These are phyloP conservation scores for Talinum fruticosum DNA, from an alignment of 148 eudicot species.

Conservation along the genomic window DNA sequence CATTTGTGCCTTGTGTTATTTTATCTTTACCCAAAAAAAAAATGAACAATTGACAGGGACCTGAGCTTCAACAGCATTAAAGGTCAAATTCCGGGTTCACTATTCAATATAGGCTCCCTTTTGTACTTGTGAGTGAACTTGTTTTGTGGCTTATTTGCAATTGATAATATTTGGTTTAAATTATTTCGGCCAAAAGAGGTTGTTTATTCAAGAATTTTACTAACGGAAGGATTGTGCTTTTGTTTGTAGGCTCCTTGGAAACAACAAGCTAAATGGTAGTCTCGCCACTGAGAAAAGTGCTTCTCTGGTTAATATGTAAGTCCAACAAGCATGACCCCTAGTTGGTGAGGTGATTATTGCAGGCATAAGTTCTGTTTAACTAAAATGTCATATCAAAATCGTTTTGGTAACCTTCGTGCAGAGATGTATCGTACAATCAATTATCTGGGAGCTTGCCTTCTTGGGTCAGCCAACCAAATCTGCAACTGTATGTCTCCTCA, in stretches of 20 bases:
- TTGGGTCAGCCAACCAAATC: constrained; percentile 48
- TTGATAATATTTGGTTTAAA: neutral
- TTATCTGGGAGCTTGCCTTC: constrained; percentile 78
- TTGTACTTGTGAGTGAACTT: constrained; percentile 48
- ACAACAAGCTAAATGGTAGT: constrained; percentile 59
- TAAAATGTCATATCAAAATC: too few species aligned
- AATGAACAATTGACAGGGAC: constrained; percentile 50
- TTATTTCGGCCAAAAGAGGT: neutral
- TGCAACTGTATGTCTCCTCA: constrained; percentile 56
- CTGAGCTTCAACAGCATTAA: constrained; percentile 80
- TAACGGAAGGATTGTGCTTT: constrained; percentile 13
- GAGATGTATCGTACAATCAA: constrained; percentile 83
- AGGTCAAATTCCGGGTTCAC: constrained; percentile 63
- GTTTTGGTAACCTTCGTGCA: constrained; percentile 30
- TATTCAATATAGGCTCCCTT: constrained; percentile 58
- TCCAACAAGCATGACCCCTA: constrained; percentile 9
- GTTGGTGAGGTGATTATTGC: too few species aligned
- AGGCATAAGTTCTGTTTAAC: too few species aligned
- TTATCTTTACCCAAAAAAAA: too few species aligned
- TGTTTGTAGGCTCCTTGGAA: constrained; percentile 69
- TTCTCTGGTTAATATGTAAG: constrained; percentile 64
- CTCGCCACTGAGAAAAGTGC: constrained; percentile 59
- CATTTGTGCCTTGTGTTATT: too few species aligned
- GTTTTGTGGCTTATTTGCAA: neutral
- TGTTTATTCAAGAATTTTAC: neutral